These are phyloP conservation scores for Hypoxylon lenormandii DNA, from an alignment of 495 filamentous ascomycete genomes.

Conservation along the genomic window DNA sequence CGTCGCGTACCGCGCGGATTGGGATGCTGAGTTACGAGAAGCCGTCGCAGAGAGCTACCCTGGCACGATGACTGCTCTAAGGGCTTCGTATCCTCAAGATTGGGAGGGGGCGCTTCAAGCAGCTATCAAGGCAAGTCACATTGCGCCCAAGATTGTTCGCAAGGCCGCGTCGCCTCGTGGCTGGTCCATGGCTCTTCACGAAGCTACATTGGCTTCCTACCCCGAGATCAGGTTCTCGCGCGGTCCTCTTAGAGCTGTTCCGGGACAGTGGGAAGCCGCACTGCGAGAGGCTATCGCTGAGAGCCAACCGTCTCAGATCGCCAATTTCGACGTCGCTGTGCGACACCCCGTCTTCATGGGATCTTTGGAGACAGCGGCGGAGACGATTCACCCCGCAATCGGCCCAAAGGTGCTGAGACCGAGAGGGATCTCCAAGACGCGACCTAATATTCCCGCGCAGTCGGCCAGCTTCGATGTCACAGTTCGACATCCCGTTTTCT, in stretches of 20 bases:
- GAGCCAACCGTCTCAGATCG: constrained; percentile 19
- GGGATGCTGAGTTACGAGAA: constrained; percentile 53
- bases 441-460: not conserved
- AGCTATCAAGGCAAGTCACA: constrained; percentile 31
- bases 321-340: constrained; percentile 46
- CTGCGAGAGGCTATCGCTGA: constrained; percentile 46
- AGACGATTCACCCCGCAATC: constrained; percentile 55
- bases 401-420: constrained; percentile 18
- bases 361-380: constrained; percentile 47
- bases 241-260: constrained; percentile 23
- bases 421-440: constrained; percentile 16
- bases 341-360: constrained; percentile 59
- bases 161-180: constrained; percentile 45
- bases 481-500: constrained; percentile 53
- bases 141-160: constrained; percentile 27
- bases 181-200: constrained; percentile 53
- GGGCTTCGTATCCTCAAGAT: constrained; percentile 41
- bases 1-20: constrained; percentile 50
- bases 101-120: constrained; percentile 34
- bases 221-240: constrained; percentile 42
- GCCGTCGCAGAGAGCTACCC: constrained; percentile 49
- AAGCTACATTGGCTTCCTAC: constrained; percentile 49
- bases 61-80: constrained; percentile 33
- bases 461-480: constrained; percentile 46
- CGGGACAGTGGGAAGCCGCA: constrained; percentile 40